Evolutionary conservation across 305 asterid genomes (phyloP), one percentile per base, ranked within the genome.

Genomic region (Fraxinus ornus): DNA sequence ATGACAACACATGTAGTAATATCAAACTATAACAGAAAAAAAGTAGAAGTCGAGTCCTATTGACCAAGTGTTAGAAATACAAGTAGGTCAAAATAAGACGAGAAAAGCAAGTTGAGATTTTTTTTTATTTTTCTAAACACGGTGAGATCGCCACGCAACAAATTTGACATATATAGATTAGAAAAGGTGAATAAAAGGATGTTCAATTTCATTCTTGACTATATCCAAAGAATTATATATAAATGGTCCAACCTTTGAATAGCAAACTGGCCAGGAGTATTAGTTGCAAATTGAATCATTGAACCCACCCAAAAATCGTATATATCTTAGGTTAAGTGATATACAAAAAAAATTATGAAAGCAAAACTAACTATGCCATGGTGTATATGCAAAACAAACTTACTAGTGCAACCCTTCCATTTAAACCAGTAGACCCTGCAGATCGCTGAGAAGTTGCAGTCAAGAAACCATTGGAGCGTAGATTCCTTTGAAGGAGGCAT

Each of bases 401-500:
- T 92, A 96, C 99, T 57, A 93, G 97, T 49, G 79, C 64, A 79
- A 87, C 87, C 85, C 93, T 91, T 77, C 98, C 98, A 86, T 91
- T 94, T 82, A 88, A 10, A 79, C 93, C 97, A 37, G 91, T 74
- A 78, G 94, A 91, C 60, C 96, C 94, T 19, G 88, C 93, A 82
- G 97, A 89, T 81, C 95, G 95, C 85, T 91, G 98, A 87, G 97
- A 87, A 87, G 90, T 88, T 78, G 93, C 86, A 86, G 89, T 86
- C 84, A 91, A 79, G 86, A 94, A 94, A 83, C 98, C 99, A 89
- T 85, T 96, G 73, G 97, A 88, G 79, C 95, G 94, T 87, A 92
- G 88, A 81, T 96, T 94, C 88, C 93, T 93, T 89, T 94, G 98
- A 83, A 96, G 91, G 79, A 96, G 97, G 86, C 98, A 93, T 55